Percentiles rank a stretch among this genome's conserved stretches.
Conservation (phyloP, 306 rosid species). For the Glycyrrhiza uralensis region DNA sequence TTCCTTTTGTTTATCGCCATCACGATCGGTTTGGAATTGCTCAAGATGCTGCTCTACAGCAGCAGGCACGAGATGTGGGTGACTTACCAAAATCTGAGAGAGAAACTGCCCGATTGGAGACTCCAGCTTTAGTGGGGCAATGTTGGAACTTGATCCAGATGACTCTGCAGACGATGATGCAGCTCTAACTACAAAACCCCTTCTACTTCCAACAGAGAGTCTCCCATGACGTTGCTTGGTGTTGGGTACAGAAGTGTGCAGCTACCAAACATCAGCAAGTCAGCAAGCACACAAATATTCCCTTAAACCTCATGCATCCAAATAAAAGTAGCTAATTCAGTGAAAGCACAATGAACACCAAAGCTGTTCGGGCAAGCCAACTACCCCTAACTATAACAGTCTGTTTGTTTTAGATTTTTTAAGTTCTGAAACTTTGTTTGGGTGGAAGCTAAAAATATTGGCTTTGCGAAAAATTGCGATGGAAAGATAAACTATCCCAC, state of each 20-base stretch:
- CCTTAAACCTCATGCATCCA: neutral
- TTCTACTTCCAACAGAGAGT: constrained; percentile 38
- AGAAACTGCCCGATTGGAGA: constrained; percentile 95
- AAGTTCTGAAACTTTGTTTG: too few species aligned
- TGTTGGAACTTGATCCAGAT: constrained; percentile 45
- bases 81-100: constrained; percentile 73
- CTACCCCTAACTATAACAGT: too few species aligned
- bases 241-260: constrained; percentile 32
- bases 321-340: neutral
- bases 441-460: too few species aligned
- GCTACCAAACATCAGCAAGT: constrained; percentile 35
- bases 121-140: constrained; percentile 88
- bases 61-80: constrained; percentile 95
- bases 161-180: constrained; percentile 44
- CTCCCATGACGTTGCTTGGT: constrained; percentile 45
- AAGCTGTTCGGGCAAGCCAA: neutral
- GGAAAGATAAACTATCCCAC: too few species aligned
- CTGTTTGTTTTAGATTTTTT: too few species aligned
- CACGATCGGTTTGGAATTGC: constrained; percentile 80
- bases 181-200: constrained; percentile 50
- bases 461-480: too few species aligned
- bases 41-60: constrained; percentile 94
- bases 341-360: neutral
- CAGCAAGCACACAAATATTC: constrained; percentile 3
- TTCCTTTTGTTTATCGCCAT: constrained; percentile 63